Conservation (phyloP, 2,329 filamentous ascomycete species). For the Monilinia vaccinii-corymbosi region DNA sequence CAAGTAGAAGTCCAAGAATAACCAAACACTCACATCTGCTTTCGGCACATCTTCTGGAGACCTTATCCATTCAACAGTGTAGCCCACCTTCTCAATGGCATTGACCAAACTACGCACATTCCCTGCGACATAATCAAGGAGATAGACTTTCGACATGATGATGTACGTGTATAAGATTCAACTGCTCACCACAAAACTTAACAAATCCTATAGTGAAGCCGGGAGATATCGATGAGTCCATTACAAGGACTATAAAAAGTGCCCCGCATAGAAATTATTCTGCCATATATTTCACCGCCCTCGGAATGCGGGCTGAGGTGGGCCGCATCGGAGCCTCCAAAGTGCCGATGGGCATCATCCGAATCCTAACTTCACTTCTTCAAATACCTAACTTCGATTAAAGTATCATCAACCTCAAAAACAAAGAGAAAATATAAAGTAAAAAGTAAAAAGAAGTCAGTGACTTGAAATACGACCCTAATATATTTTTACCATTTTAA, state of each 20-base stretch:
- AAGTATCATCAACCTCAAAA: too few relatives aligned
- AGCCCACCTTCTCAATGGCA: constrained; percentile 92
- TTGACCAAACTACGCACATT: constrained; percentile 95
- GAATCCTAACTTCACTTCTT: not conserved
- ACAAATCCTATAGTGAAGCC: not conserved
- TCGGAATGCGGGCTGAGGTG: not conserved
- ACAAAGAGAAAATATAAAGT: too few relatives aligned
- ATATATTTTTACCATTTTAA: not conserved
- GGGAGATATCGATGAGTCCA: not conserved
- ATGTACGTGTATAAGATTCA: not conserved
- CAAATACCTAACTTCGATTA: too few relatives aligned
- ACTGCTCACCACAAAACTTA: not conserved
- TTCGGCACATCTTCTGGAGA: constrained; percentile 74
- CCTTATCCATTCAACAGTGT: constrained; percentile 84
- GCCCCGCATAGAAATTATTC: constrained; percentile 2
- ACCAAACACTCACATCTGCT: constrained; percentile 58
- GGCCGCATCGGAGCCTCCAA: not conserved
- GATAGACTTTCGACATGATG: constrained; percentile 69
- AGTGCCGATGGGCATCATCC: not conserved
- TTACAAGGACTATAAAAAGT: not conserved
- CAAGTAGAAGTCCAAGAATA: not conserved
- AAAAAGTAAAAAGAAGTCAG: not conserved
- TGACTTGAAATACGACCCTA: not conserved
- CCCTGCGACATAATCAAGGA: constrained; percentile 85
- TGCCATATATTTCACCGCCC: not conserved